Conservation (phyloP, 805 yeast genomes). For the Myxozyma sirexii region DNA sequence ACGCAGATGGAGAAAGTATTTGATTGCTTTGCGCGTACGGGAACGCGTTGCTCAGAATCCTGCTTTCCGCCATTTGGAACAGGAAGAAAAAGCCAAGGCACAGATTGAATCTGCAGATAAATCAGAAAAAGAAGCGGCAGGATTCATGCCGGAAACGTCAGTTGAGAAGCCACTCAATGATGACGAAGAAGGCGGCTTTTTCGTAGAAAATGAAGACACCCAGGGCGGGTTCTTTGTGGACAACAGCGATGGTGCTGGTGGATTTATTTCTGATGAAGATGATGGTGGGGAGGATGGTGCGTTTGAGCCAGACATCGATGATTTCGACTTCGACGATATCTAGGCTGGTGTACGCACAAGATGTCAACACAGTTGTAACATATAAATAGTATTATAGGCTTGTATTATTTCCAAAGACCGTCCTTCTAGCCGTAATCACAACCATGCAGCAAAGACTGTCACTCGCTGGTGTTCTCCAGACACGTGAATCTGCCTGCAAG, state of each 20-base stretch:
- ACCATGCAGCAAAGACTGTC: no score
- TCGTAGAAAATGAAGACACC: slow-evolving; percentile 12
- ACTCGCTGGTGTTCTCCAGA: no score
- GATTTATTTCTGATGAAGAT: slow-evolving; percentile 9
- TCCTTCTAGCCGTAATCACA: no score
- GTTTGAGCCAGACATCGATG: slow-evolving; percentile 3
- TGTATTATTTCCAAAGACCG: no score
- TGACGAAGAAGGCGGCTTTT: slow-evolving; percentile 17
- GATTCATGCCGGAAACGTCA: background rate
- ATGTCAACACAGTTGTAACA: background rate
- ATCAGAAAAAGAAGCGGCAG: slow-evolving; percentile 9
- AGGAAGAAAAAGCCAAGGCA: slow-evolving; percentile 11
- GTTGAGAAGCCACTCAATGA: background rate
- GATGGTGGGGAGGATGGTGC: slow-evolving; percentile 11
- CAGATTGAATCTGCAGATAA: background rate
- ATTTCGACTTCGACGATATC: background rate
- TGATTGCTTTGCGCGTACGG: slow-evolving; percentile 41
- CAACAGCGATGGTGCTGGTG: slow-evolving; percentile 7
- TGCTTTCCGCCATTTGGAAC: slow-evolving; percentile 23
- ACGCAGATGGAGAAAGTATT: slow-evolving; percentile 43
- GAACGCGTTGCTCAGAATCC: slow-evolving; percentile 35
- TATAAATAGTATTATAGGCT: no score
- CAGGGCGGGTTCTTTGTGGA: slow-evolving; percentile 8
- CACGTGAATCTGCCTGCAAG: no score
- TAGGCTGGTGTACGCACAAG: background rate